Base-by-base conservation (phyloP, 192 early-diverging fungal species). In the Irineochytrium annulatum region DNA sequence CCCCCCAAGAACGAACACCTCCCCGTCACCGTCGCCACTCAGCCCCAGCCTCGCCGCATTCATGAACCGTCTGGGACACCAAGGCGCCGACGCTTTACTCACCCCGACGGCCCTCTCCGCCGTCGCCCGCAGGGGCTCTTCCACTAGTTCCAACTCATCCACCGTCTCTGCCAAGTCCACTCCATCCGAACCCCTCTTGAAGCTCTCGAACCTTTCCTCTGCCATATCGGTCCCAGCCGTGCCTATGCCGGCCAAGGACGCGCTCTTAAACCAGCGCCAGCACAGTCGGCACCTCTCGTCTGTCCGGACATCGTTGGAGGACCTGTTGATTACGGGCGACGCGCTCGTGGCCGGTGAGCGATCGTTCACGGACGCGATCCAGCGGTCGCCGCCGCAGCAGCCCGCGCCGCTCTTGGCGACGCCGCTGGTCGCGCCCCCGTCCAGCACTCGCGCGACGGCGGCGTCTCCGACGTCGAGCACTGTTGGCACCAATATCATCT, bases 201-300 rank as follows among this genome's bases (percentile, higher is more conserved):
- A 5, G 55, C 55, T 67, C 31, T 68, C 65, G 13, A 56, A 62
- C 52, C 45, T 65, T 63, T 71, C n/a, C n/a, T n/a, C n/a, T n/a
- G n/a, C n/a, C n/a, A n/a, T n/a, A n/a, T n/a, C n/a, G n/a, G n/a
- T n/a, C n/a, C n/a, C n/a, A n/a, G n/a, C n/a, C n/a, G n/a, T n/a
- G n/a, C n/a, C n/a, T n/a, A n/a, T n/a, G n/a, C n/a, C n/a, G n/a
- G n/a, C n/a, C n/a, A n/a, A n/a, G n/a, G n/a, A n/a, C n/a, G n/a
- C n/a, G n/a, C n/a, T n/a, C n/a, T n/a, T n/a, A n/a, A n/a, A n/a
- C n/a, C n/a, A n/a, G n/a, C n/a, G n/a, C n/a, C n/a, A n/a, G n/a
- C n/a, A n/a, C n/a, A n/a, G n/a, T n/a, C n/a, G n/a, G n/a, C n/a
- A n/a, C n/a, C n/a, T n/a, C n/a, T n/a, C n/a, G n/a, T n/a, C n/a